Conservation (phyloP, 73 alveolate genomes). For the Tetrahymena thermophila region DNA sequence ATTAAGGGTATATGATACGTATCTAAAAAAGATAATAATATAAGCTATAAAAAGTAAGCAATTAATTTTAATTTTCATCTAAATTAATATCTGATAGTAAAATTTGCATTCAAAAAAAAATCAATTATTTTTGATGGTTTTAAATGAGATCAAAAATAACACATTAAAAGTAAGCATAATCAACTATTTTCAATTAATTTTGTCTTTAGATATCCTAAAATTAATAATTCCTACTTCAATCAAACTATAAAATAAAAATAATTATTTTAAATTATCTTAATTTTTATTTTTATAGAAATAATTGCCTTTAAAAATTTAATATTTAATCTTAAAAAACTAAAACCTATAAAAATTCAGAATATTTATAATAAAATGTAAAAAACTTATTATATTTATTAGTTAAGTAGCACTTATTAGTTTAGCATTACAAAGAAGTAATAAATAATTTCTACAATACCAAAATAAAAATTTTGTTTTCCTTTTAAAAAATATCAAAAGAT, state of each 20-base stretch:
- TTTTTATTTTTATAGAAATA: too few relatives aligned
- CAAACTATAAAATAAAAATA: too few relatives aligned
- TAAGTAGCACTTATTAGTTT: too few relatives aligned
- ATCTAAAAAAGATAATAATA: neutral
- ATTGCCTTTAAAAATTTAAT: too few relatives aligned
- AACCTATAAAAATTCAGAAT: too few relatives aligned
- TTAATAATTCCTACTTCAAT: neutral
- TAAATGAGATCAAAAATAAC: neutral
- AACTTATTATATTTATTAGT: too few relatives aligned
- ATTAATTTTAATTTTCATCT: neutral
- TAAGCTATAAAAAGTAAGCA: neutral
- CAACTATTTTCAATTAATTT: neutral
- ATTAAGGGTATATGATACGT: neutral
- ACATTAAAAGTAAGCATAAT: neutral
- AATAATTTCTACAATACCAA: too few relatives aligned
- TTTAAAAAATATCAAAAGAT: too few relatives aligned
- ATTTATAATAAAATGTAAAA: too few relatives aligned
- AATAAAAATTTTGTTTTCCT: neutral
- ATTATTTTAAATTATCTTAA: neutral
- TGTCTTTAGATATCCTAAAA: neutral
- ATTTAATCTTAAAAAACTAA: too few relatives aligned
- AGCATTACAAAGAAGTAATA: too few relatives aligned
- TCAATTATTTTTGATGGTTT: neutral
- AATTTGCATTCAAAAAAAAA: neutral
- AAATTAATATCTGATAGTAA: neutral